Evolutionary conservation across 164 flowering plant genomes (phyloP).

Genomic region (Malania oleifera): DNA sequence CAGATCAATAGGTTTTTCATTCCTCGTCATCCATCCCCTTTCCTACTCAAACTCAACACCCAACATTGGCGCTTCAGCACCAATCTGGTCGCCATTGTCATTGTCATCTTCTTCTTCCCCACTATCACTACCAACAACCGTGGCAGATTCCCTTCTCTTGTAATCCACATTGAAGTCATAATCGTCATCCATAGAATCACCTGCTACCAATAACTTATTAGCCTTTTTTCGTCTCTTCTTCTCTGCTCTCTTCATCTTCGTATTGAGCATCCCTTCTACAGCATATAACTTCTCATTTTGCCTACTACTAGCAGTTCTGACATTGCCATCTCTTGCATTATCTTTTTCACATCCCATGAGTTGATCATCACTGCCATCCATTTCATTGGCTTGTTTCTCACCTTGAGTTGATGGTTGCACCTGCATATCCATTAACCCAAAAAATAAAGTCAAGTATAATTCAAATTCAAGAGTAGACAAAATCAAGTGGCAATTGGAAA

Average conservation of each 20-base stretch:
- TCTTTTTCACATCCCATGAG: conserved; percentile 47
- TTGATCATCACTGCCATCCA: conserved; percentile 36
- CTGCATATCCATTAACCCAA: no score
- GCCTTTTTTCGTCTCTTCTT: conserved; percentile 73
- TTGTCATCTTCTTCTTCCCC: conserved; percentile 21
- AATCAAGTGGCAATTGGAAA: no score
- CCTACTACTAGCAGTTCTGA: conserved; percentile 26
- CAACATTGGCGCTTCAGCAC: conserved; percentile 34
- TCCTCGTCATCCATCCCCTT: not conserved
- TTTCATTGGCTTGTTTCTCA: conserved; percentile 11
- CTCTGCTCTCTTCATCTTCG: conserved; percentile 58
- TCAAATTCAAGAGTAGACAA: no score
- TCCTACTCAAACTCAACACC: conserved; percentile 27
- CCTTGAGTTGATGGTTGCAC: conserved; percentile 19
- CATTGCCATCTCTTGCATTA: conserved; percentile 22
- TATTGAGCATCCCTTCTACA: conserved; percentile 76
- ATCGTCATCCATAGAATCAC: conserved; percentile 49
- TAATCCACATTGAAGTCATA: conserved; percentile 87
- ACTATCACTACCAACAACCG: conserved; percentile 33
- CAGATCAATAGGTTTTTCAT: no score
- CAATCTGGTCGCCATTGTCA: not conserved
- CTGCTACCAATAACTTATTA: conserved; percentile 26
- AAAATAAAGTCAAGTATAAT: no score
- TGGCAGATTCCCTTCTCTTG: conserved; percentile 24
- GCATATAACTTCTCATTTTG: conserved; percentile 77